Percentiles rank a stretch among this genome's conserved stretches.
phyloP scores from a whole-genome alignment of 1,284 basidiomycete species.

The Anthracocystis setariae region DNA sequence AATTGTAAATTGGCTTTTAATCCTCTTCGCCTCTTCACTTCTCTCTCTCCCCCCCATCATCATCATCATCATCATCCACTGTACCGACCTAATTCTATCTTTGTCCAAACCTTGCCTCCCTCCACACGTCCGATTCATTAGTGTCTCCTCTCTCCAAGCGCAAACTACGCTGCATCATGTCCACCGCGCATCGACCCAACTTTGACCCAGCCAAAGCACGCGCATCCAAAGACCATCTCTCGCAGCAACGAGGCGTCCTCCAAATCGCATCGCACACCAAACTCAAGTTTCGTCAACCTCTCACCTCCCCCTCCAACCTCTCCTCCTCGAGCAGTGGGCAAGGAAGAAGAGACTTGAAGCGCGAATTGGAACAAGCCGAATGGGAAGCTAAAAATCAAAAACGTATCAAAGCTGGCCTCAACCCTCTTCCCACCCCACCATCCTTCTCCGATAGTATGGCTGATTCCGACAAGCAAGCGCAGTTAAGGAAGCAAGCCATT shows the following conservation, averaged over 20 bases:
- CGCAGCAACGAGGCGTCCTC: constrained; percentile 26
- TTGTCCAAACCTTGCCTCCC: background rate
- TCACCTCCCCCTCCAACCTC: constrained; percentile 9
- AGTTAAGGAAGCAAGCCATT: constrained; percentile 3
- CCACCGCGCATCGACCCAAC: constrained; percentile 64
- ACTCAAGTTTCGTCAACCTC: constrained; percentile 63
- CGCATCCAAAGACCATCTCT: constrained; percentile 45
- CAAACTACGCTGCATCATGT: constrained; percentile 47
- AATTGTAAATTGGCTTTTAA: too few relatives aligned
- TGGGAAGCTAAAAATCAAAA: constrained; percentile 40
- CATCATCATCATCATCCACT: background rate
- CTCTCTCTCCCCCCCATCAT: background rate
- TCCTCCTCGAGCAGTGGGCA: background rate
- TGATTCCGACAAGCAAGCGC: too few relatives aligned
- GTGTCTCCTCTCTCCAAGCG: background rate
- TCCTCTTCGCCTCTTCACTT: too few relatives aligned
- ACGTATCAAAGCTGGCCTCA: constrained; percentile 13
- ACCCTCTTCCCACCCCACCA: constrained; percentile 3
- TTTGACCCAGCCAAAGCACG: constrained; percentile 61
- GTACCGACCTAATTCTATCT: too few relatives aligned
- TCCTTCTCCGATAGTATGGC: too few relatives aligned
- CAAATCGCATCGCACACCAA: constrained; percentile 57
- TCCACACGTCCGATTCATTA: background rate
- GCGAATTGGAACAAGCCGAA: constrained; percentile 56
- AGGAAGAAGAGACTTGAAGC: constrained; percentile 53